These are phyloP conservation scores for Mycena sp. DNA, from an alignment of 1,284 basidiomycete species.

Conservation along the genomic window DNA sequence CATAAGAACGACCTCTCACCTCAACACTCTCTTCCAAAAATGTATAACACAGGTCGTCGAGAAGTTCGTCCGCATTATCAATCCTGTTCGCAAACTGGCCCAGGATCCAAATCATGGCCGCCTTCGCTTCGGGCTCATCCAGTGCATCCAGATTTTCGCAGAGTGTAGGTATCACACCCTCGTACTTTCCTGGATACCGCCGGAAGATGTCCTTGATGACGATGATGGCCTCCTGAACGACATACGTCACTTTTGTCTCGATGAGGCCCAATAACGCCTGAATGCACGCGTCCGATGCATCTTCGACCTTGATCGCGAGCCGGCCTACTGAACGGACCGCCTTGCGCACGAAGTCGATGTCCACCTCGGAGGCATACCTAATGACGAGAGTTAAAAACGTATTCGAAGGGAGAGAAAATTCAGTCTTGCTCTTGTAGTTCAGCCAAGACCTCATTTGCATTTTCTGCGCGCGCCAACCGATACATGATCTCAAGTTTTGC, in stretches of 20 bases:
- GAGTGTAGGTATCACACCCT: conserved; percentile 92
- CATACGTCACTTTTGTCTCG: conserved; percentile 95
- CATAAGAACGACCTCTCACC: conserved; percentile 54
- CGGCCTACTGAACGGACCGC: conserved; percentile 97
- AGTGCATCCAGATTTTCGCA: conserved; percentile 93
- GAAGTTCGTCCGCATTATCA: conserved; percentile 94
- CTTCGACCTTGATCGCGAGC: conserved; percentile 95
- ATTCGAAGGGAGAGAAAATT: conserved; percentile 7
- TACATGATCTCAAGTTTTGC: conserved; percentile 99
- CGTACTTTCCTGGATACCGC: conserved; percentile 96
- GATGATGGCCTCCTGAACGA: conserved; percentile 97
- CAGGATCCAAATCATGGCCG: conserved; percentile 98
- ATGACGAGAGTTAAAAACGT: neutral
- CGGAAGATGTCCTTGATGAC: conserved; percentile 99
- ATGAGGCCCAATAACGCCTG: conserved; percentile 88
- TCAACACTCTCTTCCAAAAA: conserved; percentile 96
- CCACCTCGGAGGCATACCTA: conserved; percentile 98
- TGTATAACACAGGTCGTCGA: conserved; percentile 91
- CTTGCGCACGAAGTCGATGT: conserved; percentile 98
- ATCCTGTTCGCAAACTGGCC: conserved; percentile 98
- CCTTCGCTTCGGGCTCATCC: conserved; percentile 96
- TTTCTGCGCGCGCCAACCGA: conserved; percentile 90
- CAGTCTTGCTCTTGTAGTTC: conserved; percentile 90
- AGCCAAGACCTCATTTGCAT: conserved; percentile 90
- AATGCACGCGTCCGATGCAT: conserved; percentile 91